Conservation (phyloP, 306 rosid species). For the Acacia confusa region DNA sequence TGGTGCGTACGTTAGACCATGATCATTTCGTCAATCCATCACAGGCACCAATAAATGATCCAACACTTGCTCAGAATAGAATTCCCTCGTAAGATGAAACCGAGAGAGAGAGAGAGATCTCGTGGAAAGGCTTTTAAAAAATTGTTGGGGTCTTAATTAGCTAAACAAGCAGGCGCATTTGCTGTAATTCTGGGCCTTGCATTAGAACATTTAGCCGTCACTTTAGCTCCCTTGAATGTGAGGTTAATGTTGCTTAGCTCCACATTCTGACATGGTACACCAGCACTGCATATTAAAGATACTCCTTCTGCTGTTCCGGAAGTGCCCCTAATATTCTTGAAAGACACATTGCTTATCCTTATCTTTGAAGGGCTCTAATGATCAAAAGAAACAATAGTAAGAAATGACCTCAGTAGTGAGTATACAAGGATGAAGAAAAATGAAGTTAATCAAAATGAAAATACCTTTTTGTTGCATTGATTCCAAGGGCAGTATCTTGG, state of each 20-base stretch:
- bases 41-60: too few relatives aligned
- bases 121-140: too few relatives aligned
- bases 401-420: too few relatives aligned
- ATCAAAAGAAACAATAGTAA: too few relatives aligned
- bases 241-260: neutral
- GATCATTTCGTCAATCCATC: too few relatives aligned
- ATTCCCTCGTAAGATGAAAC: too few relatives aligned
- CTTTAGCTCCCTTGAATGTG: neutral
- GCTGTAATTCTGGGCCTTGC: neutral
- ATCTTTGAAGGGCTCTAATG: neutral
- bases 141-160: too few relatives aligned
- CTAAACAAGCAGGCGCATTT: neutral
- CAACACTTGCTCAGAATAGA: too few relatives aligned
- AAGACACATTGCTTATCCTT: neutral
- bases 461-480: neutral
- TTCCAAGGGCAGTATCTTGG: neutral
- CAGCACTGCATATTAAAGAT: neutral
- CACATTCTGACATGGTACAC: neutral
- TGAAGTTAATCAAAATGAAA: too few relatives aligned
- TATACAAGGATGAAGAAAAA: too few relatives aligned
- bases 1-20: neutral
- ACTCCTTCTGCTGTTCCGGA: neutral
- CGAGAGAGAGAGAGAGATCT: too few relatives aligned
- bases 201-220: neutral
- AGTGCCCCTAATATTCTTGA: neutral